Evolutionary conservation across 2,329 filamentous ascomycete species (phyloP).

Genomic region (Herpotrichia juniperi): DNA sequence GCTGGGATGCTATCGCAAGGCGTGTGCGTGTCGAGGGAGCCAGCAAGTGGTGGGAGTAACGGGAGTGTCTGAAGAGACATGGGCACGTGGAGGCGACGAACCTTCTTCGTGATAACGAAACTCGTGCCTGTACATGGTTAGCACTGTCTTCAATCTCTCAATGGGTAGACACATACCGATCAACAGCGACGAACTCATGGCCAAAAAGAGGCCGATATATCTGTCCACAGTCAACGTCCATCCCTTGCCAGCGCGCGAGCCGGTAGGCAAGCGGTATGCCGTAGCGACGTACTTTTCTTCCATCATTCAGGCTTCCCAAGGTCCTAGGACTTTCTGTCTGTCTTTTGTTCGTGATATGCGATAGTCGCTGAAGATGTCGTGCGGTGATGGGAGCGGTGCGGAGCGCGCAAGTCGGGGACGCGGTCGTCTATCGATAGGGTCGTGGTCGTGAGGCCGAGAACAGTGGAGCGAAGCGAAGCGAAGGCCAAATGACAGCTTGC

Average conservation of each 20-base stretch:
- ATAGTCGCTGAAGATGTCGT: neutral
- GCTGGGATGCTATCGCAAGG: slow-evolving; percentile 1
- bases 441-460: slow-evolving; percentile 7
- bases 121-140: slow-evolving; percentile 70
- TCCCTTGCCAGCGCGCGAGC: too few relatives aligned
- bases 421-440: slow-evolving; percentile 20
- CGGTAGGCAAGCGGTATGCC: slow-evolving; percentile 6
- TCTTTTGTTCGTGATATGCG: neutral
- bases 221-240: slow-evolving; percentile 37
- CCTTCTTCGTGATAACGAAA: slow-evolving; percentile 99
- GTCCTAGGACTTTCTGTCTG: slow-evolving; percentile 6
- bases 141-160: slow-evolving; percentile 6
- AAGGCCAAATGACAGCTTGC: too few relatives aligned
- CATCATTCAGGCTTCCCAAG: slow-evolving; percentile 32
- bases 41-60: slow-evolving; percentile 1
- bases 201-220: slow-evolving; percentile 49
- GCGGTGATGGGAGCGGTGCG: slow-evolving; percentile 1
- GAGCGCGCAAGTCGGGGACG: slow-evolving; percentile 2
- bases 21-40: neutral
- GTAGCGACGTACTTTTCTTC: slow-evolving; percentile 48
- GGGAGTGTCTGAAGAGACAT: neutral
- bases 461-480: neutral
- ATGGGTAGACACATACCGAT: slow-evolving; percentile 38
- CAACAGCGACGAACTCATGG: slow-evolving; percentile 47
- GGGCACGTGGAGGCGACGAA: slow-evolving; percentile 52